Base-by-base conservation (phyloP, 2,329 filamentous ascomycete genomes). In the Diplodia seriata region DNA sequence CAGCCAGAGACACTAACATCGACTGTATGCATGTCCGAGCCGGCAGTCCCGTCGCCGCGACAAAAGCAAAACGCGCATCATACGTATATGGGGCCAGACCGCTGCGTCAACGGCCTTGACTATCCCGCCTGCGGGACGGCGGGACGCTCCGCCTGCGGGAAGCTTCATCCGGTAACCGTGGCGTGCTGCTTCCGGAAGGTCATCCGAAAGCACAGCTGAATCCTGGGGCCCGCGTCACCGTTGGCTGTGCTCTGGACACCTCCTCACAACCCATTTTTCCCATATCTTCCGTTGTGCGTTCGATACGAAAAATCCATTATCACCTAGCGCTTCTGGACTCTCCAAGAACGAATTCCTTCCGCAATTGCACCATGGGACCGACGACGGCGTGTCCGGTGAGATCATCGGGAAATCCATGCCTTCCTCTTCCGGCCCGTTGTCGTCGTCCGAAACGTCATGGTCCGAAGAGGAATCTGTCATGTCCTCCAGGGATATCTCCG, bases 261-360 rank as follows among this genome's bases (percentile, higher is more conserved):
- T 76, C 56, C 82, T 76, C 14, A 85, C 73, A 14, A 84, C 83
- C 85, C 85, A 87, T 71, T 81, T 81, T 74, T 87, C 84, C 85
- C 85, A 87, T 65, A 81, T 77, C 71, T 85, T 86, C 63, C 85
- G 80, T 71, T 86, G 83, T 43, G 75, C 72, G 69, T 82, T 81
- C n/a, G 77, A 80, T 4, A 86, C 83, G 49, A 74, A 74, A 3
- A 77, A 69, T 0, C 84, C 84, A 70, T 86, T 80, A 70, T 86
- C 85, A 18, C 77, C 80, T 6, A 86, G 74, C 26, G 80, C 78
- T 31, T 84, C 82, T 8, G 79, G 76, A 65, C 75, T 79, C 55
- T 81, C 78, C 64, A 79, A 73, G 74, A 77, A 78, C 38, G 75
- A 61, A 12, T 71, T 72, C 29, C 70, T 72, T 6, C 74, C 77